These are phyloP conservation scores for Cucumis melo DNA, from an alignment of 306 rosid species.

Conservation along the genomic window DNA sequence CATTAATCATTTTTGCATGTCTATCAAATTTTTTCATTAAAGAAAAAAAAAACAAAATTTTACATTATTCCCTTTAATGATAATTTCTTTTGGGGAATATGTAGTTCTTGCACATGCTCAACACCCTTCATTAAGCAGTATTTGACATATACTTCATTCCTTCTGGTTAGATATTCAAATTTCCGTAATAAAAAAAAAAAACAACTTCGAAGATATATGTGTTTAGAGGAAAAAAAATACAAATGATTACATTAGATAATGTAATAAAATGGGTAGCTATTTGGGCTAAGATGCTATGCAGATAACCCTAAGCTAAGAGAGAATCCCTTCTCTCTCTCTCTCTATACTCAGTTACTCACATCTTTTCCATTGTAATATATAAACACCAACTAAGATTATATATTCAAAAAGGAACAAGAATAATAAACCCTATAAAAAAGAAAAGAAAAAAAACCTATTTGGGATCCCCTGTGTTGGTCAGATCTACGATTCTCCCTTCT, in stretches of 20 bases:
- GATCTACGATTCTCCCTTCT: neutral
- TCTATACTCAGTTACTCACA: neutral
- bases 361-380: neutral
- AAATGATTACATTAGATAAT: neutral
- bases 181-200: no score
- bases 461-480: neutral
- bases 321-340: neutral
- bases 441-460: neutral
- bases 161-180: no score
- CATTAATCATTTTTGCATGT: neutral
- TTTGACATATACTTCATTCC: no score
- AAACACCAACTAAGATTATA: neutral
- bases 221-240: neutral
- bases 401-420: neutral
- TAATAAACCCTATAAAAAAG: neutral
- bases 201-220: neutral
- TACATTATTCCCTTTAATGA: neutral
- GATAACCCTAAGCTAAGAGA: slow-evolving; percentile 1
- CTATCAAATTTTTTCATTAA: neutral
- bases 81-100: no score
- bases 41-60: no score
- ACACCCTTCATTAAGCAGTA: no score
- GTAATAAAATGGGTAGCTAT: neutral
- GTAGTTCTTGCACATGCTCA: no score
- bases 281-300: neutral